Percentiles rank a stretch among this genome's conserved stretches.
Conservation (phyloP, 176 grass and related monocot species). For the Oryza australiensis region DNA sequence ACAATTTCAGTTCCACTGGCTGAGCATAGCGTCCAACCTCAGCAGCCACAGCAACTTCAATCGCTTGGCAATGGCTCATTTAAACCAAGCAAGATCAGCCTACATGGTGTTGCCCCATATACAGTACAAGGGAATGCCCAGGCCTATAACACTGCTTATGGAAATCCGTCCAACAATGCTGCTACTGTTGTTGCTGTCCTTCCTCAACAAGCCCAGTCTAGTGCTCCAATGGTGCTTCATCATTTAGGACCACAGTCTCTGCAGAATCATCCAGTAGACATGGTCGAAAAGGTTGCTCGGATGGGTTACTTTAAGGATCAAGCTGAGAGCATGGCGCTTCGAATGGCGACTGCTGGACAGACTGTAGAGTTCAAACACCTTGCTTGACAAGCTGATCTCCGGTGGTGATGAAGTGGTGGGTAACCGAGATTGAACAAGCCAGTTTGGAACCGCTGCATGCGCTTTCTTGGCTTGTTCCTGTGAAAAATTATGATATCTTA, state of each 20-base stretch:
- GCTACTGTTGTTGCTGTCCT: constrained; percentile 35
- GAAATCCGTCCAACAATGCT: constrained; percentile 50
- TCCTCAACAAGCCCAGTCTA: constrained; percentile 52
- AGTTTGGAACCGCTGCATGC: neutral
- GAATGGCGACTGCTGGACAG: constrained; percentile 58
- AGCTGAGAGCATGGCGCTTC: constrained; percentile 42
- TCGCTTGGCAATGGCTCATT: constrained; percentile 46
- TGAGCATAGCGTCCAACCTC: constrained; percentile 34
- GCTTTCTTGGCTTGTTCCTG: neutral
- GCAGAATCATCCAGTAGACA: constrained; percentile 58
- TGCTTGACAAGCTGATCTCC: constrained; percentile 66
- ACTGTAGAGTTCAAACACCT: constrained; percentile 69
- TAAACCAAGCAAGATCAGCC: constrained; percentile 50
- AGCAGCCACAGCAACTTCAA: constrained; percentile 42
- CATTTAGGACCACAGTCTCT: constrained; percentile 53
- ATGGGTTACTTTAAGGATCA: constrained; percentile 85
- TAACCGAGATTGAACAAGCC: constrained; percentile 8
- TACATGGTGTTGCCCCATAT: constrained; percentile 53
- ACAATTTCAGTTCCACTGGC: constrained; percentile 43
- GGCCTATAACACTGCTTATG: constrained; percentile 44
- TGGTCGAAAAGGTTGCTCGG: constrained; percentile 66
- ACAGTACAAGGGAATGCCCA: constrained; percentile 48
- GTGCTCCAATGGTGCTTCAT: constrained; percentile 45
- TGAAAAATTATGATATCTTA: constrained; percentile 18
- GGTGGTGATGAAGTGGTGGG: constrained; percentile 43